Evolutionary conservation across 345 rosid species (phyloP), one percentile per base, ranked within the genome.

Genomic region (Citrus mangshanensis): DNA sequence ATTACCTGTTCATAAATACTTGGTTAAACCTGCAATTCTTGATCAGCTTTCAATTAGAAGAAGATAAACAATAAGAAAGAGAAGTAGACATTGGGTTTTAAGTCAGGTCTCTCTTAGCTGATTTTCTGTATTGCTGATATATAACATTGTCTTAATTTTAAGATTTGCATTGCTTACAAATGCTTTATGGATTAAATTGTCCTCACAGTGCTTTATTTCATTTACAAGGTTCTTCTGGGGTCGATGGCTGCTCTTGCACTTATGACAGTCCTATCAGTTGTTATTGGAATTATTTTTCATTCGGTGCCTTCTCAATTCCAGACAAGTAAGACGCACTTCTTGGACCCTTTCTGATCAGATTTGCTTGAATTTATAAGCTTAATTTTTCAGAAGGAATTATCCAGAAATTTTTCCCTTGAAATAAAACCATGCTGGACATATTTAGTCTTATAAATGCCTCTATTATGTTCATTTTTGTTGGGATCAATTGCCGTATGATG

Each of bases 251-350:
- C 99, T 79, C 92, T 96, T 85, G 92, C 95, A 68, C 92, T 96
- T 78, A 94, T 96, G 99, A 92, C 98, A 64, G 81, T 96, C 81
- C 85, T 96, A 77, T 96, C 98, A 0, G 99, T 94, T 82, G 84
- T 94, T 49, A 96, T 94, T 58, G 99, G 99, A 74, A 88, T 92
- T 82, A 78, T 96, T 77, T 96, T 96, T 86, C 93, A 89, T 74
- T 94, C 99, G 0, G 97, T 96, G 62, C 99, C 99, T 79, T 93
- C 99, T 86, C 97, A 96, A 84, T 94, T 96, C 79, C 98, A 94
- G 68, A 96, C 98, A 9, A 93, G 99, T 96, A 91, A 89, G 94
- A 77, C 76, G 59, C 24, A 66, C 64, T 27, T 74, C 27, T 34
- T 76, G 42, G 24, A 55, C 68, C 13, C 34, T 32, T 64, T 68